A percentile compares a stretch with the other conserved stretches of the same genome.
phyloP scores from a whole-genome alignment of 2,329 filamentous ascomycete genomes.

The Geosmithia morbida region DNA sequence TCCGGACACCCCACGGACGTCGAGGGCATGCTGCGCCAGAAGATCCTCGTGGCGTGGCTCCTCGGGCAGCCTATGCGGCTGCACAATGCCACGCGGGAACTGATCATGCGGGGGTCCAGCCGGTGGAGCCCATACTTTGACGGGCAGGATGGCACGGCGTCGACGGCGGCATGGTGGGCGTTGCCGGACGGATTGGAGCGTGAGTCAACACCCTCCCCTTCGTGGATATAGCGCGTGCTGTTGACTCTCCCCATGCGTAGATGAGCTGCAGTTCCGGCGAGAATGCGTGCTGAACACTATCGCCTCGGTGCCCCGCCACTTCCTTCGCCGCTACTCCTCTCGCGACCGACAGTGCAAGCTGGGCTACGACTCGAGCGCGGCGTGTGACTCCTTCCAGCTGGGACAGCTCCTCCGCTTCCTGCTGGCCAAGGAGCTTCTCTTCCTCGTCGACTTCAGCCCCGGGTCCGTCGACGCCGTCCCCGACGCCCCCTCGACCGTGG shows the following conservation, averaged over 20 bases:
- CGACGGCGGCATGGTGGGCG: conserved; percentile 53
- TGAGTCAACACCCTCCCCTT: conserved; percentile 17
- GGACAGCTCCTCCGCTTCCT: conserved; percentile 67
- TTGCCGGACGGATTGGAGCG: conserved; percentile 54
- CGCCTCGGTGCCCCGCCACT: conserved; percentile 56
- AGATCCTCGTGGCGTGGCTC: conserved; percentile 51
- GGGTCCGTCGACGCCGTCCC: conserved; percentile 27
- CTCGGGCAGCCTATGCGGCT: conserved; percentile 48
- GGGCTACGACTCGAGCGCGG: conserved; percentile 56
- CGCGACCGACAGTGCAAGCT: conserved; percentile 55
- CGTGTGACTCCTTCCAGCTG: conserved; percentile 66
- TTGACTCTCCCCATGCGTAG: conserved; percentile 20
- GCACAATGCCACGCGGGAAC: conserved; percentile 44
- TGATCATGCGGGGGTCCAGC: conserved; percentile 51
- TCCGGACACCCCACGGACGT: conserved; percentile 24
- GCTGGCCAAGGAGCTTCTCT: conserved; percentile 42
- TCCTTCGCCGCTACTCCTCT: conserved; percentile 52
- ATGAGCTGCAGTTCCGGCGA: conserved; percentile 52
- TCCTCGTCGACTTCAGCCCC: conserved; percentile 40
- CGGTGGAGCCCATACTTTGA: conserved; percentile 33
- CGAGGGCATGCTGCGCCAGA: conserved; percentile 56
- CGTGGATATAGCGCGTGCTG: too few relatives aligned
- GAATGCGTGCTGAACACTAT: conserved; percentile 54
- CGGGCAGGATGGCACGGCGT: conserved; percentile 5
- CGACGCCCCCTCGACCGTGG: conserved; percentile 37